phyloP scores from a whole-genome alignment of 805 yeast genomes.

The Ogataea pilisensis region DNA sequence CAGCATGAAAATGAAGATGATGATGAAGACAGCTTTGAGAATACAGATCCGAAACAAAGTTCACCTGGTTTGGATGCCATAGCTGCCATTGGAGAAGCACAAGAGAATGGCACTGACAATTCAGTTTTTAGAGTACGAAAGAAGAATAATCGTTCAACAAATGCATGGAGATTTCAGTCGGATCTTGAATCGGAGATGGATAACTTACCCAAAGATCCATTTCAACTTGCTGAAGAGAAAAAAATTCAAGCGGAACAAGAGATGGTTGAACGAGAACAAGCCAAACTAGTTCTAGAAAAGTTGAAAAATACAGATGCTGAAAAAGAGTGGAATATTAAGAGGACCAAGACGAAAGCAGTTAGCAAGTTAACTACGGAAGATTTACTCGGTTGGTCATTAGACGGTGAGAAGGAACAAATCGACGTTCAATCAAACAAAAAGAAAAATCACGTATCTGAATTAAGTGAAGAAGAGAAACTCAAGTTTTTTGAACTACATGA shows the following conservation, averaged over 20 bases:
- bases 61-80: too few species aligned
- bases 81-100: slow-evolving; percentile 3
- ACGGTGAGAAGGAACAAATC: not conserved
- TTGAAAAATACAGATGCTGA: slow-evolving; percentile 5
- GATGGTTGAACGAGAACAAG: slow-evolving; percentile 5
- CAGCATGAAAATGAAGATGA: not conserved
- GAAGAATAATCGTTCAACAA: slow-evolving; percentile 10
- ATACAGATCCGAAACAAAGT: too few species aligned
- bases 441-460: slow-evolving; percentile 4
- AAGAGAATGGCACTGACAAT: not conserved
- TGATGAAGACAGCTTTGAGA: too few species aligned
- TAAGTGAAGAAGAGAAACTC: slow-evolving; percentile 20
- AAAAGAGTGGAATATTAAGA: slow-evolving; percentile 4
- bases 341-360: slow-evolving; percentile 3
- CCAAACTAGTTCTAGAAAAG: slow-evolving; percentile 7
- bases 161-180: slow-evolving; percentile 29
- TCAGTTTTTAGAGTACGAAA: not conserved
- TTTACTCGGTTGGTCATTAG: slow-evolving; percentile 13
- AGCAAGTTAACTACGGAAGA: slow-evolving; percentile 8
- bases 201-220: slow-evolving; percentile 20
- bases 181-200: slow-evolving; percentile 7
- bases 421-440: not conserved
- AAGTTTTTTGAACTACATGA: slow-evolving; percentile 20
- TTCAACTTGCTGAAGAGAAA: slow-evolving; percentile 9
- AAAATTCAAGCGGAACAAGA: not conserved